Conservation (phyloP, 305 asterid species). For the Fraxinus sp. region DNA sequence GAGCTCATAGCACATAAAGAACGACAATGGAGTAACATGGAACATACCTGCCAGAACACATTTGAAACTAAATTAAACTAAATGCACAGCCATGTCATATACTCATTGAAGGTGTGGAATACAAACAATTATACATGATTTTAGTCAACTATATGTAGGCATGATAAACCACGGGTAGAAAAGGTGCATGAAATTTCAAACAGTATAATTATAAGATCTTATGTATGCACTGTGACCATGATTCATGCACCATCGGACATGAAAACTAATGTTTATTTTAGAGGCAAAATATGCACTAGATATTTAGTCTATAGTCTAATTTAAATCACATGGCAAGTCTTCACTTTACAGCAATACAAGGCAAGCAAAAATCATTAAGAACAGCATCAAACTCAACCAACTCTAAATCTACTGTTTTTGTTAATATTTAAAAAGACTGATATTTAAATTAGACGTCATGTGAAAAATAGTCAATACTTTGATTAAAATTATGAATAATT, state of each 20-base stretch:
- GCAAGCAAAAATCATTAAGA: not conserved
- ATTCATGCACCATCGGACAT: not conserved
- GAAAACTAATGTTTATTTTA: not conserved
- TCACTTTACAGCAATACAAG: not conserved
- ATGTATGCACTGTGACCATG: not conserved
- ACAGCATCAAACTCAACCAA: not conserved
- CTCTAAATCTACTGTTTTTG: not conserved
- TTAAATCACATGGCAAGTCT: not conserved
- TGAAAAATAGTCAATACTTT: not conserved
- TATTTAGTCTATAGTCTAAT: not conserved
- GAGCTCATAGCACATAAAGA: not conserved
- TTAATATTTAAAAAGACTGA: not conserved
- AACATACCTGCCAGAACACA: not conserved
- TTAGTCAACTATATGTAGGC: not conserved
- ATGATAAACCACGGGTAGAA: not conserved
- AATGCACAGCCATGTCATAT: not conserved
- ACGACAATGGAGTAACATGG: not conserved
- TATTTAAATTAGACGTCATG: not conserved
- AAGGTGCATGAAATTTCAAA: not conserved
- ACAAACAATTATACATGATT: not conserved
- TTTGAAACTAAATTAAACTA: not conserved
- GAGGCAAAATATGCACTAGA: not conserved
- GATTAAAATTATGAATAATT: not conserved
- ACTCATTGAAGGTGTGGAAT: not conserved
- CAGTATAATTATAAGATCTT: not conserved